Percentiles rank a stretch among this genome's conserved stretches.
phyloP scores from a whole-genome alignment of 208 protist species.

The Phytomonas sp. region DNA sequence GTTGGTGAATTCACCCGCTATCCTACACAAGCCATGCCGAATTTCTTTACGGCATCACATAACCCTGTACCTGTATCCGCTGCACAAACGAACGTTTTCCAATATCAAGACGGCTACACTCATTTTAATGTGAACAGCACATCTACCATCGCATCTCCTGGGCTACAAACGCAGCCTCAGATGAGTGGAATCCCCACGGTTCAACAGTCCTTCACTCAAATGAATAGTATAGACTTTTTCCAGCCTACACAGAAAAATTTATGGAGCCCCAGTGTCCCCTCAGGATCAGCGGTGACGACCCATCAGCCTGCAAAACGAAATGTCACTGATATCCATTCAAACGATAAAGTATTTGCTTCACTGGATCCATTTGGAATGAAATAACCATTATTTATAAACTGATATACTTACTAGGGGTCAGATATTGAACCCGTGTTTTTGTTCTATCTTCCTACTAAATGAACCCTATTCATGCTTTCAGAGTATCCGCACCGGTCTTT shows the following conservation, averaged over 20 bases:
- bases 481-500: background rate
- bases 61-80: background rate
- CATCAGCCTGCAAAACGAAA: background rate
- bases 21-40: background rate
- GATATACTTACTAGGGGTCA: constrained; percentile 5
- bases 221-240: constrained; percentile 15
- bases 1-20: background rate
- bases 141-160: background rate
- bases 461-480: background rate
- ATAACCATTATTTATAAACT: constrained; percentile 4
- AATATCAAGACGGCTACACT: background rate
- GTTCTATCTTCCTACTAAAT: background rate
- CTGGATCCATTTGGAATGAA: constrained; percentile 26
- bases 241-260: constrained; percentile 10
- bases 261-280: constrained; percentile 10
- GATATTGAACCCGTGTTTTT: background rate
- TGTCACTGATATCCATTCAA: background rate
- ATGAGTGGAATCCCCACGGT: background rate
- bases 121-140: background rate
- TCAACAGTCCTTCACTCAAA: background rate
- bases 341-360: constrained; percentile 21
- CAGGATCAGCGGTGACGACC: background rate
- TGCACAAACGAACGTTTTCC: background rate
- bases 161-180: constrained; percentile 1
- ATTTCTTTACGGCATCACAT: background rate